phyloP scores from a whole-genome alignment of 768 basidiomycete genomes.

The Lactarius trivialis region DNA sequence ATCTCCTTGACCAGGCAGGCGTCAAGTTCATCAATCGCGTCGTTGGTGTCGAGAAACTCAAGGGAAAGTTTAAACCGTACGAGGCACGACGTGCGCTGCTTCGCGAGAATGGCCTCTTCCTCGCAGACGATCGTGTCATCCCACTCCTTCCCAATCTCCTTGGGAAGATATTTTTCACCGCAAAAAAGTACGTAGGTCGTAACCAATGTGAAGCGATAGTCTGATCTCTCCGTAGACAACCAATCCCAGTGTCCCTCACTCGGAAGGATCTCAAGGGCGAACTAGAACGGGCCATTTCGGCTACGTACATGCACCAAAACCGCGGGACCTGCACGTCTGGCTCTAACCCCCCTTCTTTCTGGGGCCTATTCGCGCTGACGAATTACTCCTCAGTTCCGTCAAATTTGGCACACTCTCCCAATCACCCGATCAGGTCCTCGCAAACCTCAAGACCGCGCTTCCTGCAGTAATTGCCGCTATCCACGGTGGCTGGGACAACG shows the following conservation, averaged over 20 bases:
- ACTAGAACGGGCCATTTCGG: slow-evolving; percentile 85
- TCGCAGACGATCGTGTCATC: slow-evolving; percentile 87
- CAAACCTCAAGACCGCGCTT: slow-evolving; percentile 72
- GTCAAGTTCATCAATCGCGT: slow-evolving; percentile 91
- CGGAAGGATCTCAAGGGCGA: slow-evolving; percentile 89
- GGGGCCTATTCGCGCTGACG: background rate
- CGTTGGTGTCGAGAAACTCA: slow-evolving; percentile 85
- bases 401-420: slow-evolving; percentile 77
- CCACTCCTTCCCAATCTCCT: slow-evolving; percentile 82
- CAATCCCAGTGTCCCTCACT: slow-evolving; percentile 86
- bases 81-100: slow-evolving; percentile 78
- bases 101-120: slow-evolving; percentile 86
- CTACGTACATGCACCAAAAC: slow-evolving; percentile 95
- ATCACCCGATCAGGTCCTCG: slow-evolving; percentile 61
- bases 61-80: slow-evolving; percentile 85
- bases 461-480: slow-evolving; percentile 67
- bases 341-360: background rate
- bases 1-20: slow-evolving; percentile 67
- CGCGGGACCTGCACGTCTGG: slow-evolving; percentile 89
- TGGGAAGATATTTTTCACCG: slow-evolving; percentile 86
- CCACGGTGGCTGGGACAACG: slow-evolving; percentile 82
- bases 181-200: slow-evolving; percentile 73
- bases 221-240: slow-evolving; percentile 53
- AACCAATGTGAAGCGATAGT: slow-evolving; percentile 6
- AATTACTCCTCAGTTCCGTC: slow-evolving; percentile 52